These are phyloP conservation scores for Pseudogymnoascus sp. DNA, from an alignment of 2,329 filamentous ascomycete species.

Conservation along the genomic window DNA sequence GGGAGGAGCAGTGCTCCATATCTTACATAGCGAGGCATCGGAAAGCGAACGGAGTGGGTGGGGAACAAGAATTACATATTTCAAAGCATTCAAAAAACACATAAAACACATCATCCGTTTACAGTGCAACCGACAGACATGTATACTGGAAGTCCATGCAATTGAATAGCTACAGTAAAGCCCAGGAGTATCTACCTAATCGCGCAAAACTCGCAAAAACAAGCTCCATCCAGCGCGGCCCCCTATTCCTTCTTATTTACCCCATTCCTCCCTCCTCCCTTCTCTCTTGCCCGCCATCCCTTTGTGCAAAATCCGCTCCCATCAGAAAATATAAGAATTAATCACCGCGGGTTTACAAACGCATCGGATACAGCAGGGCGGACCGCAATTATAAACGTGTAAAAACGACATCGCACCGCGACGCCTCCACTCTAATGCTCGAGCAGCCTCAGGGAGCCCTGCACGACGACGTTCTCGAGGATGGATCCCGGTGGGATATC, in stretches of 20 bases:
- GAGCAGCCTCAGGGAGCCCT: slow-evolving; percentile 77
- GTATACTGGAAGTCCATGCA: not conserved
- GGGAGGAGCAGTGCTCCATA: not conserved
- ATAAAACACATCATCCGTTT: not conserved
- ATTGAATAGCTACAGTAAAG: not conserved
- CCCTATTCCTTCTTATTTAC: not conserved
- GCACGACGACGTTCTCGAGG: slow-evolving; percentile 96
- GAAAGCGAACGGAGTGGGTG: not conserved
- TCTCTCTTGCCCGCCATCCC: not conserved
- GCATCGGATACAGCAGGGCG: not conserved
- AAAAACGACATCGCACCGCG: not conserved
- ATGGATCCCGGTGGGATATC: slow-evolving; percentile 95
- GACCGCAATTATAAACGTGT: not conserved
- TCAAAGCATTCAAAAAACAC: not conserved
- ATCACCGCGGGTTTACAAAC: not conserved
- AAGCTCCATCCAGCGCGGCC: not conserved
- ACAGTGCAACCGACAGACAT: not conserved
- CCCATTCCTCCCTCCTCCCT: not conserved
- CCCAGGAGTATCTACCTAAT: slow-evolving; percentile 5
- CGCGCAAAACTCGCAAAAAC: not conserved
- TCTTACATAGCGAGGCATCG: not conserved
- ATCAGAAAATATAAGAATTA: not conserved
- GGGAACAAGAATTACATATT: not conserved
- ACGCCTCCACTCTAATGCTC: slow-evolving; percentile 45
- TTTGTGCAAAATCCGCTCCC: not conserved